Evolutionary conservation across 257 asterid species (phyloP), one percentile per base, ranked within the genome.

Genomic region (Primulina eburnea): DNA sequence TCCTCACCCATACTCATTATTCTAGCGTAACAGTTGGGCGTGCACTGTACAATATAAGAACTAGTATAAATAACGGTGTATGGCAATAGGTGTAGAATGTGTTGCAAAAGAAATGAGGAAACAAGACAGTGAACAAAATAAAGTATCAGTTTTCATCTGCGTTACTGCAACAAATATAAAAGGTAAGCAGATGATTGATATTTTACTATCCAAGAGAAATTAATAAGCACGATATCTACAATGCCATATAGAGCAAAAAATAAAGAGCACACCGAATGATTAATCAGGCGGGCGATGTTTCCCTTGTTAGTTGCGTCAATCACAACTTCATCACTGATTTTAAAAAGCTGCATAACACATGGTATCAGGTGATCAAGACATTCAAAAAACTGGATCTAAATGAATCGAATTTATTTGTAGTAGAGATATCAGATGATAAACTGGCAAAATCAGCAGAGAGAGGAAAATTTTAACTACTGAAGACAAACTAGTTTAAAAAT

Each of bases 1-100:
- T 90, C 90, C 72, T 86, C 78, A 26, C 89, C 87, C 74, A 82
- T 60, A 71, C 88, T 82, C 94, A 89, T 76, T 52, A 91, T 94
- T 84, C 99, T 88, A 9, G 98, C 96, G 28, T 94, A 89, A 77
- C 98, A 94, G 70, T 85, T 94, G 43, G 99, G 99, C 95, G 80
- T 88, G 80, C 99, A 94, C 99, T 94, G 91, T 78, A 79, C 12
- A 37, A 73, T 16, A 68, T 62, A 61, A 14, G 67, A 30, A 62
- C 40, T 10, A 60, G 21, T 37, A 68, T 35, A 60, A 32, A 60
- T 66, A 53, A 40, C 6, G 17, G 7, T 37, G 29, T 32, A 64
- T 20, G 26, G 34, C 4, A 53, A 40, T 43, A 65, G 50, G 26
- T 35, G 16, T 32, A 20, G 40, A 59, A 43, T 38, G 20, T 33